These are phyloP conservation scores for Erigeron canadensis DNA, from an alignment of 129 eudicot genomes.

Conservation along the genomic window DNA sequence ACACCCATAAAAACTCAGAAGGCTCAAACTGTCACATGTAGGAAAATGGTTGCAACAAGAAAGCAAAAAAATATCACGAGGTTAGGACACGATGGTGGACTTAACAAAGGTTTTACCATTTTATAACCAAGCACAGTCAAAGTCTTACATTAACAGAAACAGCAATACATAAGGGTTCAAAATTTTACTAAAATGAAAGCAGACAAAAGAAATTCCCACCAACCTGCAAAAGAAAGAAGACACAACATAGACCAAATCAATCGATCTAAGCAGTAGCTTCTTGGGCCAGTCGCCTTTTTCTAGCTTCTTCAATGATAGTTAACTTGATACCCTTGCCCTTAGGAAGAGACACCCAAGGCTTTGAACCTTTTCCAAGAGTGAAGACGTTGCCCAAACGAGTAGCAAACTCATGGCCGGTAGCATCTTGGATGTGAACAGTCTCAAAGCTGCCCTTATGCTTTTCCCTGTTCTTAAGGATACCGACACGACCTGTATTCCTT, in stretches of 20 bases:
- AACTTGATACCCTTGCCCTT: slow-evolving; percentile 68
- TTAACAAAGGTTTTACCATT: too few relatives aligned
- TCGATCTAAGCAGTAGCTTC: slow-evolving; percentile 28
- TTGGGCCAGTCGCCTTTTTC: slow-evolving; percentile 47
- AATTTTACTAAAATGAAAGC: too few relatives aligned
- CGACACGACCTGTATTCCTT: slow-evolving; percentile 59
- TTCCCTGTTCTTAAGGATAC: slow-evolving; percentile 61
- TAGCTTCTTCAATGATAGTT: slow-evolving; percentile 62
- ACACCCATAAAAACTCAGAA: too few relatives aligned
- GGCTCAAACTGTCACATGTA: too few relatives aligned
- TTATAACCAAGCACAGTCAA: too few relatives aligned
- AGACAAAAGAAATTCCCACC: too few relatives aligned
- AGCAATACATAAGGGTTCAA: too few relatives aligned
- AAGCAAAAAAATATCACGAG: too few relatives aligned
- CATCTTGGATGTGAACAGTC: slow-evolving; percentile 36
- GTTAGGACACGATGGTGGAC: too few relatives aligned
- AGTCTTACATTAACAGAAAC: too few relatives aligned
- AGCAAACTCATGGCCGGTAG: slow-evolving; percentile 38
- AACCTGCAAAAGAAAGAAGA: background rate
- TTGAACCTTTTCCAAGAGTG: slow-evolving; percentile 48
- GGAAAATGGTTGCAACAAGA: too few relatives aligned
- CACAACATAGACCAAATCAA: background rate
- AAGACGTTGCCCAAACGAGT: slow-evolving; percentile 41
- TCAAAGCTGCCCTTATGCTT: slow-evolving; percentile 46
- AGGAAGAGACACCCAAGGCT: slow-evolving; percentile 67